A percentile compares a stretch with the other conserved stretches of the same genome.
phyloP scores from a whole-genome alignment of 192 early-diverging fungal genomes.

The Phlyctochytrium bullatum region DNA sequence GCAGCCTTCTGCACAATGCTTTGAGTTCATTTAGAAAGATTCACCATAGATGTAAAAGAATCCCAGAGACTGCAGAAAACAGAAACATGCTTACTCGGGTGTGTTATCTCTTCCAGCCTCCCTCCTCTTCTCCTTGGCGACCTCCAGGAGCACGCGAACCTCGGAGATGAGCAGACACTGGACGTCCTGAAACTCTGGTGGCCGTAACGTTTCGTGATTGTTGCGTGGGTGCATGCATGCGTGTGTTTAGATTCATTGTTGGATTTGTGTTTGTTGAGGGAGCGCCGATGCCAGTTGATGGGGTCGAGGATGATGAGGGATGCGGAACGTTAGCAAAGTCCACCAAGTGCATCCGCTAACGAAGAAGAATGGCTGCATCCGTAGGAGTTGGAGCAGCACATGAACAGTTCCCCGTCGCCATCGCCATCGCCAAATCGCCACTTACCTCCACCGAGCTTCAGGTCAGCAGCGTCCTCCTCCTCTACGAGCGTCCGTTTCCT shows the following conservation, averaged over 20 bases:
- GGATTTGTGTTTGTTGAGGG: background rate
- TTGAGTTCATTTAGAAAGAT: background rate
- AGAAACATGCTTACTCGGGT: constrained; percentile 20
- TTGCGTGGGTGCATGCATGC: background rate
- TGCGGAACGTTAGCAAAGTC: too few species aligned
- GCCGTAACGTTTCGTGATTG: too few species aligned
- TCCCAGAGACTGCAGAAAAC: background rate
- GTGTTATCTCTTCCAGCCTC: constrained; percentile 11
- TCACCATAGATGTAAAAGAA: too few species aligned
- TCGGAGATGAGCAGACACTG: constrained; percentile 50
- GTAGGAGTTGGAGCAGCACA: too few species aligned
- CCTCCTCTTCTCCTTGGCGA: constrained; percentile 21
- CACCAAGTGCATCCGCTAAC: too few species aligned
- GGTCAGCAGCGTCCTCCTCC: constrained; percentile 60
- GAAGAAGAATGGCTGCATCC: background rate
- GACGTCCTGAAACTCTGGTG: constrained; percentile 44
- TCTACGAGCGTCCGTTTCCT: constrained; percentile 29
- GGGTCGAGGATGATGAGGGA: background rate
- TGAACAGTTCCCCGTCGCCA: background rate
- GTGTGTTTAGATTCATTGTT: background rate
- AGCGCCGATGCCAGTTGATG: background rate
- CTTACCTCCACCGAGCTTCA: constrained; percentile 61
- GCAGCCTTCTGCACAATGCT: constrained; percentile 80
- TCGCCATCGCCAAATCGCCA: background rate
- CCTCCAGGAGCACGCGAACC: constrained; percentile 42